These are phyloP conservation scores for Penicillium brasilianum DNA, from an alignment of 2,329 filamentous ascomycete genomes.

Conservation along the genomic window DNA sequence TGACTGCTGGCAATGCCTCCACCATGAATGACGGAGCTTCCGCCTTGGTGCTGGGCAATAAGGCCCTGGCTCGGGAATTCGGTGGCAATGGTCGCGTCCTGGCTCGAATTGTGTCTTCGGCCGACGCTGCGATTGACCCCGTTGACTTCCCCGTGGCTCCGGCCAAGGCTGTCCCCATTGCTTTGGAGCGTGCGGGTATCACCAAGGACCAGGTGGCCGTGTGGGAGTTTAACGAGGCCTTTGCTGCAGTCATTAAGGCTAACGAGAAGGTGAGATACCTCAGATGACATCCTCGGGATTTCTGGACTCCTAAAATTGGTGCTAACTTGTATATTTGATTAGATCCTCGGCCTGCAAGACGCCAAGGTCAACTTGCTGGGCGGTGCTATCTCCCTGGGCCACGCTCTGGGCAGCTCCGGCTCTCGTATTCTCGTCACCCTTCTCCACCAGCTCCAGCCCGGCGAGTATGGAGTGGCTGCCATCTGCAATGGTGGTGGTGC, in stretches of 20 bases:
- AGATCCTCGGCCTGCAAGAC: conserved; percentile 79
- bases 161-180: conserved; percentile 87
- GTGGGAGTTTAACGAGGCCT: conserved; percentile 99
- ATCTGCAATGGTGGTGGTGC: conserved; percentile 98
- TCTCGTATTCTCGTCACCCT: conserved; percentile 88
- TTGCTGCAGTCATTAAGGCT: conserved; percentile 91
- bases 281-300: conserved; percentile 1
- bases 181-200: conserved; percentile 85
- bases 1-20: conserved; percentile 93
- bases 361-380: conserved; percentile 86
- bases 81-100: conserved; percentile 78
- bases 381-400: conserved; percentile 88
- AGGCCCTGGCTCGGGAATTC: conserved; percentile 78
- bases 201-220: conserved; percentile 88
- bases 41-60: conserved; percentile 83
- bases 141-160: conserved; percentile 96
- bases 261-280: conserved; percentile 73
- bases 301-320: not conserved
- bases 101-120: conserved; percentile 82
- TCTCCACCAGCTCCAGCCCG: conserved; percentile 86
- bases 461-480: conserved; percentile 92
- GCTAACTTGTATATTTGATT: conserved; percentile 20
- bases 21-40: conserved; percentile 94
- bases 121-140: conserved; percentile 87
- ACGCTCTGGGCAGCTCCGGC: conserved; percentile 91